Conservation (phyloP, 345 rosid species). For the Rhodamnia rubescens region DNA sequence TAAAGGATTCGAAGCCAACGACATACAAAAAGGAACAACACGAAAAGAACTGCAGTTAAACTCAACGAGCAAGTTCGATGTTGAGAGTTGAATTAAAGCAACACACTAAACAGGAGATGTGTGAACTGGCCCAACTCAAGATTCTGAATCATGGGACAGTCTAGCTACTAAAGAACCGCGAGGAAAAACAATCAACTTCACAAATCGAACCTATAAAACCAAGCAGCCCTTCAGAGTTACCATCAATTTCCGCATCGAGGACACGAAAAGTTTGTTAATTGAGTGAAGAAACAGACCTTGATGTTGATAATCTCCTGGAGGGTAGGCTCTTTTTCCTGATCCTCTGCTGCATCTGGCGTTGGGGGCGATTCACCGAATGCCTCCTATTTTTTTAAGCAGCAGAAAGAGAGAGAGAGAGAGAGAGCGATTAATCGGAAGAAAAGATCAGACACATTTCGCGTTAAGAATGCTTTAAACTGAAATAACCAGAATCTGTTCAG, state of each 20-base stretch:
- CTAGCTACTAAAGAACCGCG: not conserved
- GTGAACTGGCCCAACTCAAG: not conserved
- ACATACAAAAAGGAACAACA: not conserved
- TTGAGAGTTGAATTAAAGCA: not conserved
- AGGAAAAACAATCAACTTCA: not conserved
- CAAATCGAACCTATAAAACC: not conserved
- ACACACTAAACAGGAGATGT: not conserved
- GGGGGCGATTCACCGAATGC: slow-evolving; percentile 41
- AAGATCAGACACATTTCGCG: not conserved
- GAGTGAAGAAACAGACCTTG: slow-evolving; percentile 9
- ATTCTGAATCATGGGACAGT: not conserved
- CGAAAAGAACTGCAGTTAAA: not conserved
- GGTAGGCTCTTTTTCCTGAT: slow-evolving; percentile 13
- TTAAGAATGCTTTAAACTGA: not conserved
- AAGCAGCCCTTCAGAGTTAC: not conserved
- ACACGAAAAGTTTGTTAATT: not conserved
- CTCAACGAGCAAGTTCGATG: not conserved
- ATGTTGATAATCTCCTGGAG: slow-evolving; percentile 30
- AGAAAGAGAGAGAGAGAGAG: not conserved
- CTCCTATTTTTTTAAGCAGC: slow-evolving; percentile 16
- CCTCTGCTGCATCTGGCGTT: slow-evolving; percentile 28
- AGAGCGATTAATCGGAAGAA: not conserved
- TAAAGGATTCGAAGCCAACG: not conserved
- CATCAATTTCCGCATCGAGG: not conserved
- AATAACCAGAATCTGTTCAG: not conserved